A percentile compares a stretch with the other conserved stretches of the same genome.
These are phyloP conservation scores for Fusarium euwallaceae DNA, from an alignment of 2,329 filamentous ascomycete genomes.

Conservation along the genomic window DNA sequence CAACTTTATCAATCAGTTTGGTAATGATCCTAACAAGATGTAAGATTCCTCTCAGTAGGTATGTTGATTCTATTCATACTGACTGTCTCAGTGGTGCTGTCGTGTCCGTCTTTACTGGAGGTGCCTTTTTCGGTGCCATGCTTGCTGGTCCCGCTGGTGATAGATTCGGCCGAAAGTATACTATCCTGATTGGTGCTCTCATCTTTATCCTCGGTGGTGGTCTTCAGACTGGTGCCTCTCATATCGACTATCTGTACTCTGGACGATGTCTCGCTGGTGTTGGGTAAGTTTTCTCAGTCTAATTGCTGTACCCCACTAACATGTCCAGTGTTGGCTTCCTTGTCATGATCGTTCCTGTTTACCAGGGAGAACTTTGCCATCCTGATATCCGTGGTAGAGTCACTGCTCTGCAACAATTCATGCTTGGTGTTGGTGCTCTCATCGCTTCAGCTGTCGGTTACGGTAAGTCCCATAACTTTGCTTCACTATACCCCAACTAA, in stretches of 20 bases:
- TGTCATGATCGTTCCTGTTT: conserved; percentile 66
- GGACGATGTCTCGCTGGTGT: conserved; percentile 78
- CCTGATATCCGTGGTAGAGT: conserved; percentile 82
- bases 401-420: conserved; percentile 84
- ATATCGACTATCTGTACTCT: conserved; percentile 73
- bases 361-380: conserved; percentile 84
- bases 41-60: neutral
- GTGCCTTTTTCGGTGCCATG: conserved; percentile 78
- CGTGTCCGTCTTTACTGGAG: conserved; percentile 83
- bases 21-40: conserved; percentile 49
- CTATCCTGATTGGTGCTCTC: conserved; percentile 78
- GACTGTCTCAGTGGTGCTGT: conserved; percentile 30
- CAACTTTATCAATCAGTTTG: conserved; percentile 58
- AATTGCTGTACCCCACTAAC: neutral
- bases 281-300: conserved; percentile 51
- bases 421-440: conserved; percentile 82
- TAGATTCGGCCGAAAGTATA: conserved; percentile 75
- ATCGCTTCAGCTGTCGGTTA: conserved; percentile 81
- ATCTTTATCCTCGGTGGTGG: conserved; percentile 80
- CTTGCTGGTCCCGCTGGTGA: conserved; percentile 75
- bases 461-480: conserved; percentile 62
- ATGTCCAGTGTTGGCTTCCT: conserved; percentile 54
- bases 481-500: too few relatives aligned
- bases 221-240: conserved; percentile 77
- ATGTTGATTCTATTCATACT: neutral